Base-by-base conservation (phyloP, 2,329 filamentous ascomycete species). In the Plectosphaerella sp. region DNA sequence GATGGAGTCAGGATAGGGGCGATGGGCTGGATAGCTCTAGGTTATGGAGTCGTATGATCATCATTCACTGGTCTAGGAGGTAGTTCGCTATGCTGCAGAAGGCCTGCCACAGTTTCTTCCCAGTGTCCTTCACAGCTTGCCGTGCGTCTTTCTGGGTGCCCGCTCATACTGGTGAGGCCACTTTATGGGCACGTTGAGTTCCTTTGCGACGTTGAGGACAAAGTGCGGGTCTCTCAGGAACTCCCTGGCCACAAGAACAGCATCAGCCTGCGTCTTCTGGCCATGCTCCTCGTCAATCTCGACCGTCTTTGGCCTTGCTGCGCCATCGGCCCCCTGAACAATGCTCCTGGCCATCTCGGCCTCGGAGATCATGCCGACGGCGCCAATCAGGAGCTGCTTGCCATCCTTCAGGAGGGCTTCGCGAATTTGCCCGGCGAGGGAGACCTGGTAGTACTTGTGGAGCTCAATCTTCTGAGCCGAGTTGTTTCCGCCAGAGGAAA, bases 221-320 rank as follows among this genome's bases (percentile, higher is more conserved):
- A 91, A 84, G 53, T 89, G 85, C 0, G 91, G 88, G 63, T 96
- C 90, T 66, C 90, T 83, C 71, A 95, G 77, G 69, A 94, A 94
- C 62, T 88, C 86, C 52, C 90, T 77, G 0, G 82, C 92, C 1
- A 87, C 77, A 16, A 93, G 76, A 0, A 87, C 83, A n/a, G 92
- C 67, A 64, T 97, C 91, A 1, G 79, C 82, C 64, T 74, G 71
- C 15, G 76, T 62, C 58, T 54, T 60, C 48, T 61, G 62, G 6
- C 72, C 72, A 3, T 68, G 50, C 60, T 72, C 71, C 51, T 66
- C 65, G 48, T 71, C 68, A 5, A 74, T 64, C 62, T 73, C 70
- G 18, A 75, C 60, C 8, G 60, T 63, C 67, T 57, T 36, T 22
- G 57, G 57, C 24, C 54, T 58, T 35, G 57, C 49, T 9, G 72